Evolutionary conservation across 345 rosid species (phyloP), one percentile per base, ranked within the genome.

Genomic region (Euclidium syriacum): DNA sequence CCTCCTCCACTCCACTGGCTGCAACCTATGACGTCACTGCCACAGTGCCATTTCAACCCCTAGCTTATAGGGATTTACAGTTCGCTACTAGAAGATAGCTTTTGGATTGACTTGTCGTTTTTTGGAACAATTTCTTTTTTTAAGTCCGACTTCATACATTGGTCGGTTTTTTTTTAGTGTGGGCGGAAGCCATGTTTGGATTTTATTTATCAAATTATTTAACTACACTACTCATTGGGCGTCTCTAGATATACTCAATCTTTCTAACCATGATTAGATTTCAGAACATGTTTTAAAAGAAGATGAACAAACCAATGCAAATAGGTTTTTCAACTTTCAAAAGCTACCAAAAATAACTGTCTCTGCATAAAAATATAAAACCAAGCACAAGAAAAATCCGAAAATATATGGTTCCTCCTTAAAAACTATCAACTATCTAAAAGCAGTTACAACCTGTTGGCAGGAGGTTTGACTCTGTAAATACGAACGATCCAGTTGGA

Each of bases 401-500:
- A 69, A 16, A 69, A 6, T 41, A 35, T 54, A 54, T 70, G 6
- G 20, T 62, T 53, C 12, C 11, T 53, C 43, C 48, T 62, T 22
- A 29, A 52, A 9, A 62, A 22, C 52, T 70, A 70, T 39, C 22
- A 52, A 68, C 63, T 54, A 70, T 53, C 74, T 70, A 69, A 64
- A 60, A 46, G 27, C 27, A 3, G 10, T 90, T 83, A 94, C 88
- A 91, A 83, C 81, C 99, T 79, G 41, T 94, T 94, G 6, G 87
- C 84, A 1, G 99, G 97, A 44, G 97, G 96, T 71, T 94, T 94
- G 24, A 94, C 99, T 78, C 76, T 90, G 79, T 94, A 94, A 78
- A 94, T 85, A 25, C 99, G 95, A 61, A 94, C 88, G 2, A 94
- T 94, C 99, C 99, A 94, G 77, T 94, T 94, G 10, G 95, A 85